phyloP scores from a whole-genome alignment of 139 green algal genomes.

The Coelastrella sp. region DNA sequence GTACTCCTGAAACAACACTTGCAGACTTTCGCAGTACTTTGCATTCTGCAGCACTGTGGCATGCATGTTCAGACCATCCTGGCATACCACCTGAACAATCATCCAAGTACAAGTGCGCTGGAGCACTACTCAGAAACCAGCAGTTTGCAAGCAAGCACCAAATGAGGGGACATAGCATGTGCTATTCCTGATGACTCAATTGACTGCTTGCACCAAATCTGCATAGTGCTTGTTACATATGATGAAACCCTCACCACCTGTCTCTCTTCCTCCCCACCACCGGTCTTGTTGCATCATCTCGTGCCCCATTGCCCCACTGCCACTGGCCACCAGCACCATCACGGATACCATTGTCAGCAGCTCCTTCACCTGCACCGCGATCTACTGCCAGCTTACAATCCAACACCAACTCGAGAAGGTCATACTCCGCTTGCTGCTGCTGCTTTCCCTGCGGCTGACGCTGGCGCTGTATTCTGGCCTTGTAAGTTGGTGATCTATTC shows the following conservation, averaged over 20 bases:
- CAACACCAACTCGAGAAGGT: not conserved
- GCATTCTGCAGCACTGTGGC: not conserved
- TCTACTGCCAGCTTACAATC: not conserved
- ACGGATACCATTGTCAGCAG: not conserved
- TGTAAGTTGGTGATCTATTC: conserved; percentile 7
- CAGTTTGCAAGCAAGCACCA: not conserved
- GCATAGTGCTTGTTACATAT: no score
- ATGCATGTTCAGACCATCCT: not conserved
- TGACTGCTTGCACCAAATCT: no score
- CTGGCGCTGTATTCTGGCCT: conserved; percentile 23
- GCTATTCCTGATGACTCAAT: no score
- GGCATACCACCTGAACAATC: no score
- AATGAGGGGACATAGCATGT: no score
- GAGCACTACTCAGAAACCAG: not conserved
- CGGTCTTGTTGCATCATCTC: not conserved
- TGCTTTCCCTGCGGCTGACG: not conserved
- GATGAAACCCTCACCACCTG: not conserved
- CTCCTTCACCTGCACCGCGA: not conserved
- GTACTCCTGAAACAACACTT: no score
- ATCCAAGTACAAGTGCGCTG: not conserved
- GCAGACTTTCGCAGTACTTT: no score
- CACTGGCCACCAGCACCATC: not conserved
- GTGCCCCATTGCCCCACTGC: conserved; percentile 22
- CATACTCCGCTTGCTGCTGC: not conserved
- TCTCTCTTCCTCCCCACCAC: not conserved